phyloP scores from a whole-genome alignment of 805 yeast species.

The Saccharomycopsis sp. region DNA sequence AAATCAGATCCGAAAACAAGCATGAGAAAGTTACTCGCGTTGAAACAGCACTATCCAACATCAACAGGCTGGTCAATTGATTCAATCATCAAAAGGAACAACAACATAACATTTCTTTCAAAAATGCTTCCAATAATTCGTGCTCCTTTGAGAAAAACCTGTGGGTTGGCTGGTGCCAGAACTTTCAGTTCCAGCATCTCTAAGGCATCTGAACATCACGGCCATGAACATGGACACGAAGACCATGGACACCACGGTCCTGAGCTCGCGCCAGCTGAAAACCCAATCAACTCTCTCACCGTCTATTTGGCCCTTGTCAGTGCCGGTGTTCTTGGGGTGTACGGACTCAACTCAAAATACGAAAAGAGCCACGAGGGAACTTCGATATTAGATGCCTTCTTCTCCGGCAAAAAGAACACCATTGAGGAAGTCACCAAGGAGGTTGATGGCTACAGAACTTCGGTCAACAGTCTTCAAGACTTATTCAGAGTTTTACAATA shows the following conservation, averaged over 20 bases:
- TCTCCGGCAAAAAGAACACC: not conserved
- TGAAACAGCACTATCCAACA: no score
- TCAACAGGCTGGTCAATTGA: no score
- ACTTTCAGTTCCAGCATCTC: not conserved
- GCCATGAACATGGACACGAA: constrained; percentile 11
- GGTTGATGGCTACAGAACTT: constrained; percentile 2
- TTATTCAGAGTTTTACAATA: constrained; percentile 18
- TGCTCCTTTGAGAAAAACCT: constrained; percentile 1
- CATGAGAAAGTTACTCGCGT: not conserved
- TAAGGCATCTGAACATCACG: not conserved
- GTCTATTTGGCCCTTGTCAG: constrained; percentile 8
- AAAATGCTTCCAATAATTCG: not conserved
- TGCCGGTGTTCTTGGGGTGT: constrained; percentile 12
- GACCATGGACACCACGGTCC: constrained; percentile 20
- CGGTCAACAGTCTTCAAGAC: constrained; percentile 5
- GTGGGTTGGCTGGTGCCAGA: not conserved
- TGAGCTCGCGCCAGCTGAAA: constrained; percentile 16
- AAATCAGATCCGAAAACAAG: not conserved
- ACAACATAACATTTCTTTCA: not conserved
- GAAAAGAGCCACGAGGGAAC: constrained; percentile 7
- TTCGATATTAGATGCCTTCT: constrained; percentile 7
- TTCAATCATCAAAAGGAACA: not conserved
- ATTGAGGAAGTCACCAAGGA: constrained; percentile 4
- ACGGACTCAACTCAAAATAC: constrained; percentile 8
- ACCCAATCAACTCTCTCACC: constrained; percentile 8